These are phyloP conservation scores for Blastomyces gilchristii DNA, from an alignment of 2,329 filamentous ascomycete genomes.

Conservation along the genomic window DNA sequence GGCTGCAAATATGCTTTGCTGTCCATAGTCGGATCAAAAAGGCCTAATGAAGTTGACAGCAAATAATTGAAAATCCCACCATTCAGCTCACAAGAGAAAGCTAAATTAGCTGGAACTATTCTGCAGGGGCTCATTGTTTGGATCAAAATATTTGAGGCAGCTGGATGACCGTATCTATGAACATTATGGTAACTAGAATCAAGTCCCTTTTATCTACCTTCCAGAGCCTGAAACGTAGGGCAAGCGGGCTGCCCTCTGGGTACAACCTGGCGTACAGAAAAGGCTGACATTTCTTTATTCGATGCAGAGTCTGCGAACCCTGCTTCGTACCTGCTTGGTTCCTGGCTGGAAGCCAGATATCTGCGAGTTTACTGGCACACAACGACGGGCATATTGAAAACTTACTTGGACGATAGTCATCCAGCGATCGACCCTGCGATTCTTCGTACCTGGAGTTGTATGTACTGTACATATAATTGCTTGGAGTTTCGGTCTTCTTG, in stretches of 20 bases:
- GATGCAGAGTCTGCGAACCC: neutral
- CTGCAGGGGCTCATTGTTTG: neutral
- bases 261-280: neutral
- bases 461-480: neutral
- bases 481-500: neutral
- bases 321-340: constrained; percentile 1
- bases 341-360: neutral
- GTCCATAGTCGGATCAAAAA: neutral
- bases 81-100: neutral
- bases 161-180: neutral
- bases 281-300: neutral
- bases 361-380: neutral
- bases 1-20: neutral
- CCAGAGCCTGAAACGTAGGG: neutral
- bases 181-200: neutral
- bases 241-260: neutral
- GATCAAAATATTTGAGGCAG: neutral
- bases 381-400: neutral
- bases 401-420: neutral
- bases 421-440: neutral
- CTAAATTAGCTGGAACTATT: neutral
- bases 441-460: neutral
- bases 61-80: neutral
- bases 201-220: neutral
- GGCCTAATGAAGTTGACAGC: neutral